These are phyloP conservation scores for Xylariaceae sp. DNA, from an alignment of 2,329 filamentous ascomycete genomes.

Conservation along the genomic window DNA sequence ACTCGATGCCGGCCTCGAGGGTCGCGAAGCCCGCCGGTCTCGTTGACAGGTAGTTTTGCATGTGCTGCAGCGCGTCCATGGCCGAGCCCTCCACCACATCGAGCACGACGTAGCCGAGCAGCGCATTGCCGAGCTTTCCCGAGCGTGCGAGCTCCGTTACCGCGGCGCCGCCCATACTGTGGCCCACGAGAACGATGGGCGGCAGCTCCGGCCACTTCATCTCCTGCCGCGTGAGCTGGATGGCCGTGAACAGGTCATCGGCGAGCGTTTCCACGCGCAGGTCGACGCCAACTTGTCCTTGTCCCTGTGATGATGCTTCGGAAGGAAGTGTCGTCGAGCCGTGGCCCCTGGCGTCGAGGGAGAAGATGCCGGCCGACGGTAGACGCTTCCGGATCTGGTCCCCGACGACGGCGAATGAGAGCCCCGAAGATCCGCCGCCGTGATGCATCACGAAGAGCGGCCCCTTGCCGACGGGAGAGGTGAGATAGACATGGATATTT, in stretches of 20 bases:
- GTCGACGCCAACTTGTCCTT: too few species aligned
- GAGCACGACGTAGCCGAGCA: conserved; percentile 87
- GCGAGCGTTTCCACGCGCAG: conserved; percentile 76
- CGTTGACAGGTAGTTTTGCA: conserved; percentile 89
- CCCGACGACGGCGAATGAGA: conserved; percentile 86
- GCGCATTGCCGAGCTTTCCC: conserved; percentile 66
- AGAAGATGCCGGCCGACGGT: conserved; percentile 82
- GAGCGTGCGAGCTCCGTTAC: conserved; percentile 81
- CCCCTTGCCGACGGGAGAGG: conserved; percentile 74
- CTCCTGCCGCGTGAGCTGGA: conserved; percentile 68
- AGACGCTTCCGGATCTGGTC: conserved; percentile 78
- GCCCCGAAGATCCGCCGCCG: conserved; percentile 89
- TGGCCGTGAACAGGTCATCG: conserved; percentile 72
- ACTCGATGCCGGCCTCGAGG: conserved; percentile 82
- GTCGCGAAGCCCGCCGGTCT: conserved; percentile 81
- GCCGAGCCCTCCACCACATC: conserved; percentile 97
- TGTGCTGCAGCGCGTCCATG: conserved; percentile 91
- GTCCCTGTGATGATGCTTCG: too few species aligned
- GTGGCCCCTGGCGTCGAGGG: conserved; percentile 86
- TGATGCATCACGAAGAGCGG: conserved; percentile 94
- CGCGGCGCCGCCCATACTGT: conserved; percentile 91
- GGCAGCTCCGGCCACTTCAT: conserved; percentile 80
- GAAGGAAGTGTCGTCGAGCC: conserved; percentile 77
- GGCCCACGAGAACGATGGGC: conserved; percentile 81
- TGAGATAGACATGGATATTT: conserved; percentile 86